Evolutionary conservation across 345 rosid species (phyloP).

Genomic region (Nasturtium officinale): DNA sequence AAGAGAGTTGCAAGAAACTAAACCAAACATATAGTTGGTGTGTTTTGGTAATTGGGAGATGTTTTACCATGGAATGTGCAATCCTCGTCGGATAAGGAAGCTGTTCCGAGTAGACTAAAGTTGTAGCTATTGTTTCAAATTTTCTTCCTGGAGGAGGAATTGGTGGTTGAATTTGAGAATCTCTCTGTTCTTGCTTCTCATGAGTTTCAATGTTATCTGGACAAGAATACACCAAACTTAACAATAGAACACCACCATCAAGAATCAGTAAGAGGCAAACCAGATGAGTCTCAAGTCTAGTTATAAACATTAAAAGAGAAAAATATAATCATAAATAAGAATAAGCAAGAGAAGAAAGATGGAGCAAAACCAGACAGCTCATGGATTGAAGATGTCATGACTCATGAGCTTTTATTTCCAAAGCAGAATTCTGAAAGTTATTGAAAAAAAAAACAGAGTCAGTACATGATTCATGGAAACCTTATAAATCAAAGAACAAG

Average conservation of each 20-base stretch:
- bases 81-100: conserved; percentile 25
- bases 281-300: neutral
- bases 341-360: conserved; percentile 14
- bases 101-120: conserved; percentile 50
- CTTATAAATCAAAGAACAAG: neutral
- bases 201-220: conserved; percentile 63
- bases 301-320: too few relatives aligned
- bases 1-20: neutral
- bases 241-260: too few relatives aligned
- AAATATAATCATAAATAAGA: neutral
- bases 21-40: conserved; percentile 3
- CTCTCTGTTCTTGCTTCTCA: conserved; percentile 67
- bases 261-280: conserved; percentile 17
- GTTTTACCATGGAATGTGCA: conserved; percentile 54
- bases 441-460: conserved; percentile 12
- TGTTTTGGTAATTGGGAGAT: conserved; percentile 3
- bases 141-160: conserved; percentile 52
- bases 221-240: conserved; percentile 20
- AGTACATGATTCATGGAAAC: conserved; percentile 5
- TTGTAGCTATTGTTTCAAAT: conserved; percentile 51
- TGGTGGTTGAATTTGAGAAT: conserved; percentile 52
- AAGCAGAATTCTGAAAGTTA: conserved; percentile 10
- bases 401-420: conserved; percentile 23
- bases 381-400: conserved; percentile 43
- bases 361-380: conserved; percentile 36